phyloP scores from a whole-genome alignment of 2,329 filamentous ascomycete genomes.

The Xylaria sp. region DNA sequence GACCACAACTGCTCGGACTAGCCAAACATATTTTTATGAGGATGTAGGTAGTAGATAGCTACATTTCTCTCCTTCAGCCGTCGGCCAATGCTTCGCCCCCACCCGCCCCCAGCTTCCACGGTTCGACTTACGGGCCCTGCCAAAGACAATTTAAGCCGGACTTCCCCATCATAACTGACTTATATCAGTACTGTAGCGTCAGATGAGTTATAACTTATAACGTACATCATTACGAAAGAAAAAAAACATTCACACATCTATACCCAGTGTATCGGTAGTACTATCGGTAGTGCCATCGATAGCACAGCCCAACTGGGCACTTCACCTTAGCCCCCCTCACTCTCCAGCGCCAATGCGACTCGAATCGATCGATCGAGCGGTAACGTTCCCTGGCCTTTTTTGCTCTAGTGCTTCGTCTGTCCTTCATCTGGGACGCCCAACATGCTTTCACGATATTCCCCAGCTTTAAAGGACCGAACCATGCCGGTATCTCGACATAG shows the following conservation, averaged over 20 bases:
- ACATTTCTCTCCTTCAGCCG: background rate
- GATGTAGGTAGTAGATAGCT: background rate
- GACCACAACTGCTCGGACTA: no score
- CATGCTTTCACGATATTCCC: constrained; percentile 17
- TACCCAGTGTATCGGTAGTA: no score
- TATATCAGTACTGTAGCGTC: background rate
- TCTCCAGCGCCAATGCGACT: constrained; percentile 15
- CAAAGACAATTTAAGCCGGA: background rate
- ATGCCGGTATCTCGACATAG: constrained; percentile 10
- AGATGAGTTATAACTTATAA: background rate
- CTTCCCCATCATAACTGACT: constrained; percentile 5
- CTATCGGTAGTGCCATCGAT: background rate
- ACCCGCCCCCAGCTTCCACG: constrained; percentile 8
- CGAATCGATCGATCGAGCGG: background rate
- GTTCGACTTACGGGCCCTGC: background rate
- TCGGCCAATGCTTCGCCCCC: background rate
- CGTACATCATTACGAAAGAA: background rate
- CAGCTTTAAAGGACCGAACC: constrained; percentile 28
- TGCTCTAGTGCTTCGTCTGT: background rate
- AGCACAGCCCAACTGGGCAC: constrained; percentile 1
- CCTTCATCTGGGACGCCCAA: background rate
- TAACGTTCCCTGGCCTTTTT: constrained; percentile 8
- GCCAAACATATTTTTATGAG: background rate
- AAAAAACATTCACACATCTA: no score
- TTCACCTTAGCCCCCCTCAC: constrained; percentile 4